Conservation (phyloP, 148 eudicot genomes). For the Camellia sinensis region DNA sequence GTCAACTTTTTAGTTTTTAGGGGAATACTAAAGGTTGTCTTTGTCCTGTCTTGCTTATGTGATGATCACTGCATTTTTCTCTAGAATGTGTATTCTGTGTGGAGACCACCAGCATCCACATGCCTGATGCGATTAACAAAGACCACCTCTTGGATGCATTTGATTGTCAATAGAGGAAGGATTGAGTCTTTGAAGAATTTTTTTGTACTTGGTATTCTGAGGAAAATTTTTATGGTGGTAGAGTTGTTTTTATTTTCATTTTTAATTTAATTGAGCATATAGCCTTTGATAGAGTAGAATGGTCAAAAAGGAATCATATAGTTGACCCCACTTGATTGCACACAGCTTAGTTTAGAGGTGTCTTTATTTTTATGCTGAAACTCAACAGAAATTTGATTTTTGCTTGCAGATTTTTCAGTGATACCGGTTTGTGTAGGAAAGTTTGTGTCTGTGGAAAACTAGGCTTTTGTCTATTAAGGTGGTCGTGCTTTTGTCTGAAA, state of each 20-base stretch:
- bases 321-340: no score
- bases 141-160: not conserved
- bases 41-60: no score
- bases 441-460: not conserved
- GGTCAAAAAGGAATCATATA: no score
- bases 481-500: not conserved
- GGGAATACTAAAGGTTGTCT: no score
- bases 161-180: not conserved
- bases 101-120: not conserved
- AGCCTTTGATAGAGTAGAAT: no score
- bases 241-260: not conserved
- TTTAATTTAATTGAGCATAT: no score
- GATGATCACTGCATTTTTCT: not conserved
- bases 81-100: not conserved
- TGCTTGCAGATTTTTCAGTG: not conserved
- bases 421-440: not conserved
- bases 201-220: not conserved
- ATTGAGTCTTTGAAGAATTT: not conserved
- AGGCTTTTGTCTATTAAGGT: not conserved
- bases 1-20: no score
- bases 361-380: not conserved
- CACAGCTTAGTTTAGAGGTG: no score
- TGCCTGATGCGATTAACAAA: not conserved
- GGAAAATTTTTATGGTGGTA: conserved; percentile 4
- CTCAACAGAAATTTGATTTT: not conserved